Percentiles rank a stretch among this genome's conserved stretches.
Conservation (phyloP, 495 filamentous ascomycete species). For the Parathielavia hyrcaniae region DNA sequence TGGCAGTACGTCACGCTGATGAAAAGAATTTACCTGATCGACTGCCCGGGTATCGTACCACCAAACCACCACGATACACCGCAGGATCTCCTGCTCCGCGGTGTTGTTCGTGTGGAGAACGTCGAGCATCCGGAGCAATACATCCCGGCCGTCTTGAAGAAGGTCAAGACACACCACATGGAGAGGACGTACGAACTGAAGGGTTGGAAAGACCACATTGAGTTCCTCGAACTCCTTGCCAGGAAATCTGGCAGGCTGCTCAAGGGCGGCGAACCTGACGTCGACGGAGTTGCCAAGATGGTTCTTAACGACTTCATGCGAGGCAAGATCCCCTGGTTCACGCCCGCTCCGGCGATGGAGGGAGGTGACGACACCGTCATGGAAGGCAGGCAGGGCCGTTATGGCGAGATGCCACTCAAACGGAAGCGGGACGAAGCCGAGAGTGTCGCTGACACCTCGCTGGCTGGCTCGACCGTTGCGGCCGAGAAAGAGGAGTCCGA, state of each 20-base stretch:
- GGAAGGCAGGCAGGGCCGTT: constrained; percentile 49
- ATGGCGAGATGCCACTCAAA: constrained; percentile 56
- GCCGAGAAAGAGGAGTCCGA: constrained; percentile 23
- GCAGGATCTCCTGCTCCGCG: constrained; percentile 83
- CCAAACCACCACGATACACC: constrained; percentile 76
- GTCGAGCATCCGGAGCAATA: constrained; percentile 95
- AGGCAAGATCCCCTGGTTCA: constrained; percentile 95
- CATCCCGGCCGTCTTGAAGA: constrained; percentile 71
- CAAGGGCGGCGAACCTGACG: constrained; percentile 83
- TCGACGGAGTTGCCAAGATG: constrained; percentile 90
- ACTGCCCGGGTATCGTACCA: constrained; percentile 93
- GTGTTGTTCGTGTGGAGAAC: constrained; percentile 89
- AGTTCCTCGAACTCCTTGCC: constrained; percentile 81
- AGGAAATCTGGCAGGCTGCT: constrained; percentile 80
- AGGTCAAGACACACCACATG: constrained; percentile 78
- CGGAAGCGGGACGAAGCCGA: constrained; percentile 50
- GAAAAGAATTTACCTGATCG: constrained; percentile 94
- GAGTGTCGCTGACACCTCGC: constrained; percentile 31
- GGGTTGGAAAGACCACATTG: constrained; percentile 62
- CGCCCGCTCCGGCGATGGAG: constrained; percentile 62
- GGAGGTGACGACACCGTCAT: constrained; percentile 50
- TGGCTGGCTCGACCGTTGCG: constrained; percentile 24
- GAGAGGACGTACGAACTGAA: constrained; percentile 88
- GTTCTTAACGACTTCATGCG: constrained; percentile 91
- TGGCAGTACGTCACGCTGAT: constrained; percentile 91